Conservation (phyloP, 345 rosid genomes). For the Populus alba region DNA sequence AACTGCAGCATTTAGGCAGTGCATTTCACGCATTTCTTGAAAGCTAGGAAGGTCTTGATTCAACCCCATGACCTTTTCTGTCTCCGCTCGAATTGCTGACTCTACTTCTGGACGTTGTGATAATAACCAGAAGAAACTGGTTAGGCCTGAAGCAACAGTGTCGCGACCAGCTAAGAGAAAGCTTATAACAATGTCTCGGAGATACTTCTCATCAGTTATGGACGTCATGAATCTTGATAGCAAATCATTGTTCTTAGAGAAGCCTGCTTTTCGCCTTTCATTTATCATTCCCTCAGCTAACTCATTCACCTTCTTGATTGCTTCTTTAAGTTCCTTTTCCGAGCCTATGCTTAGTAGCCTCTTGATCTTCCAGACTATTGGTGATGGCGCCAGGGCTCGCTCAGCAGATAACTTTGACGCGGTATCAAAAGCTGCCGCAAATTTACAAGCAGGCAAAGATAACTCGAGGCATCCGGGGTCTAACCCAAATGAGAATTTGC, state of each 20-base stretch:
- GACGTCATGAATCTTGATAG: slow-evolving; percentile 58
- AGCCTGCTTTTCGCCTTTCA: slow-evolving; percentile 36
- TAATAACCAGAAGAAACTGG: slow-evolving; percentile 53
- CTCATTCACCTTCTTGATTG: slow-evolving; percentile 39
- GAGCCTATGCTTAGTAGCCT: slow-evolving; percentile 49
- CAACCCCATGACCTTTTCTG: slow-evolving; percentile 8
- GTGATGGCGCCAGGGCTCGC: slow-evolving; percentile 45
- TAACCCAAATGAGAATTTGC: slow-evolving; percentile 62
- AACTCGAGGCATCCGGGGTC: slow-evolving; percentile 59
- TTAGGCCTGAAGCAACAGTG: slow-evolving; percentile 29
- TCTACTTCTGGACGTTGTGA: slow-evolving; percentile 39
- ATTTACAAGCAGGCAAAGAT: slow-evolving; percentile 37
- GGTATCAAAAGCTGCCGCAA: slow-evolving; percentile 51
- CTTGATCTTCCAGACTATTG: slow-evolving; percentile 55
- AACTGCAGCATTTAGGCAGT: slow-evolving; percentile 51
- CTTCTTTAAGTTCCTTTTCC: slow-evolving; percentile 50
- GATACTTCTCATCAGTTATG: slow-evolving; percentile 37
- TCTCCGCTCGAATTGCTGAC: slow-evolving; percentile 32
- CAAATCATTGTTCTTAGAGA: slow-evolving; percentile 40
- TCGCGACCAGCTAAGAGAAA: slow-evolving; percentile 25
- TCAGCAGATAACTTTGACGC: slow-evolving; percentile 51
- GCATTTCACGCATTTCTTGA: slow-evolving; percentile 41
- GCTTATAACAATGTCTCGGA: slow-evolving; percentile 41
- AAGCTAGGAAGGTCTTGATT: slow-evolving; percentile 25
- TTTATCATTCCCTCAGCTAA: slow-evolving; percentile 45